These are phyloP conservation scores for Aspergillus sp. DNA, from an alignment of 2,329 filamentous ascomycete species.

Conservation along the genomic window DNA sequence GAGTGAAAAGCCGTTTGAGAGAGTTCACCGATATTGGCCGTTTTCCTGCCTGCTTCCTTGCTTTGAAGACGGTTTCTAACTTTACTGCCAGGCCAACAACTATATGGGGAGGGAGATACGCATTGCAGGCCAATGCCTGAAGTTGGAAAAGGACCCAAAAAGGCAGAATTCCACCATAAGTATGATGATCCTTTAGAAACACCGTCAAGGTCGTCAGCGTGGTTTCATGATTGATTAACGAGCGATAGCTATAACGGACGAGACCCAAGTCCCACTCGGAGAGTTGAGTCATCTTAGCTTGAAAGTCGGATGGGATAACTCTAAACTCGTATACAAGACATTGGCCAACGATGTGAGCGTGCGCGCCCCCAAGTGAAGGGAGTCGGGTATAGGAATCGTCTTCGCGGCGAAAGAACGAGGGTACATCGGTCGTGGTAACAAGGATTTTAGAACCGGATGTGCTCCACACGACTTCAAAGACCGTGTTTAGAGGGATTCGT, in stretches of 20 bases:
- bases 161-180: conserved; percentile 33
- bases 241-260: conserved; percentile 1
- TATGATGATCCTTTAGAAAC: conserved; percentile 34
- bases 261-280: conserved; percentile 19
- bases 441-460: conserved; percentile 39
- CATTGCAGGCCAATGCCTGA: conserved; percentile 62
- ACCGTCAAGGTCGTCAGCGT: background rate
- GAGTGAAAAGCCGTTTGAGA: conserved; percentile 53
- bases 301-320: conserved; percentile 22
- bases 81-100: conserved; percentile 49
- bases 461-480: conserved; percentile 50
- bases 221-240: background rate
- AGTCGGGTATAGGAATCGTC: background rate
- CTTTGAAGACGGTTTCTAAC: conserved; percentile 38
- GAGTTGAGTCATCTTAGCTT: conserved; percentile 25
- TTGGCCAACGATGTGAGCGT: conserved; percentile 12
- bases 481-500: conserved; percentile 52
- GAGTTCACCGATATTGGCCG: conserved; percentile 52
- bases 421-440: conserved; percentile 53
- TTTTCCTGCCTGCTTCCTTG: conserved; percentile 24
- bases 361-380: conserved; percentile 9
- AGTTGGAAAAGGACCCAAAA: conserved; percentile 63
- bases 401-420: conserved; percentile 46
- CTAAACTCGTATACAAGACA: conserved; percentile 50
- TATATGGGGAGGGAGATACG: conserved; percentile 58